Base-by-base conservation (phyloP, 345 rosid genomes). In the Populus simonii region DNA sequence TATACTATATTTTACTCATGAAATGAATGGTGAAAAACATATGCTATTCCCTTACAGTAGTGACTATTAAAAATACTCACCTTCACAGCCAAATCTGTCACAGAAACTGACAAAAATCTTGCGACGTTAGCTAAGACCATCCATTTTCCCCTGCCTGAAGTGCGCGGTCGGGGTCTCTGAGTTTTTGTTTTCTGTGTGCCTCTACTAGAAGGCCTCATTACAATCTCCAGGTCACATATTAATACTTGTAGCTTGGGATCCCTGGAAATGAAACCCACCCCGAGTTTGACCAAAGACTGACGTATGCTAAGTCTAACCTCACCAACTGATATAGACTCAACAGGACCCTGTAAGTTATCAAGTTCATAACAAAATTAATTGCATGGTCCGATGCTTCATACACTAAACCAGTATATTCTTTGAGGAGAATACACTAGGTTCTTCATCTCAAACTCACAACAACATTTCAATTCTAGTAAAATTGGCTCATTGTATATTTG, bases 261-360 rank as follows among this genome's bases (percentile, higher is more conserved):
- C 87, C 90, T 89, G 18, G 97, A 93, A 82, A 91, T 84, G 84
- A 92, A 89, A 78, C 96, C 97, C 81, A 86, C 94, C 59, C 99
- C 98, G 81, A 93, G 93, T 86, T 89, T 92, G 84, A 91, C 93
- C 91, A 96, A 84, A 31, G 98, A 91, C 88, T 93, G 98, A 22
- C 98, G 94, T 80, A 96, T 76, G 83, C 99, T 90, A 68, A 93
- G 84, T 85, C 91, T 93, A 78, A 96, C 89, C 86, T 96, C 99
- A 73, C 97, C 93, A 78, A 91, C 92, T 59, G 92, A 91, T 70
- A 96, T 85, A 57, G 98, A 96, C 81, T 96, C 99, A 85, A 96
- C 74, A 55, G 97, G 85, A 84, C 99, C 99, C 99, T 96, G 92
- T 79, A 87, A 79, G 79, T 80, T 75, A 66, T 75, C 83, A 78